Evolutionary conservation across 257 asterid genomes (phyloP).

Genomic region (Thymus mandschuricus): DNA sequence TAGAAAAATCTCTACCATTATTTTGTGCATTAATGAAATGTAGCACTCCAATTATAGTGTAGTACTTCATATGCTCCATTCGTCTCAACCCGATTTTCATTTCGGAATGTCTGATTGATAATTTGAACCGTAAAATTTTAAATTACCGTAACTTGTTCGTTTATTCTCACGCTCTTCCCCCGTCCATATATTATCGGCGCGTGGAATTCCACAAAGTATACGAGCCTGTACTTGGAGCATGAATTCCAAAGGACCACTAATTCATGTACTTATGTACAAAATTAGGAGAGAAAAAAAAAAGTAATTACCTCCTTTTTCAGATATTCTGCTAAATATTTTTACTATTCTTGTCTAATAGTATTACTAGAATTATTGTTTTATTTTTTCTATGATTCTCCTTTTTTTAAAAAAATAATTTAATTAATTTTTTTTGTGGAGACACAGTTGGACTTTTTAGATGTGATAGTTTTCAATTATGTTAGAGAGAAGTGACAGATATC

Average conservation of each 20-base stretch:
- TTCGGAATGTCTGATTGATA: no score
- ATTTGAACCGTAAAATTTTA: no score
- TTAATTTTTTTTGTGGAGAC: not conserved
- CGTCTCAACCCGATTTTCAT: no score
- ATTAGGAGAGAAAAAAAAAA: slow-evolving; percentile 29
- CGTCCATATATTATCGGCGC: not conserved
- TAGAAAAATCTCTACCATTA: not conserved
- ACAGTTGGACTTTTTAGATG: slow-evolving; percentile 54
- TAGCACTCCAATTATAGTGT: no score
- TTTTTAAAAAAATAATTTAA: not conserved
- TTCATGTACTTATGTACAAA: slow-evolving; percentile 19
- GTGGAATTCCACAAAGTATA: not conserved
- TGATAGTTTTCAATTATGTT: slow-evolving; percentile 71
- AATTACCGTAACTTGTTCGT: no score
- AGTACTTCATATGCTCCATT: no score
- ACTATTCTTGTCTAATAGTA: not conserved
- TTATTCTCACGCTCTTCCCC: no score
- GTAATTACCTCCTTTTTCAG: slow-evolving; percentile 27
- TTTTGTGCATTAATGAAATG: not conserved
- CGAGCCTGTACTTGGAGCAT: not conserved
- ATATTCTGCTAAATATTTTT: slow-evolving; percentile 1
- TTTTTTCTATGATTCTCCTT: not conserved
- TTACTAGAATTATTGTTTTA: no score
- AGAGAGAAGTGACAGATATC: slow-evolving; percentile 68
- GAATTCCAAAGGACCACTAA: slow-evolving; percentile 34